Conservation (phyloP, 202 grass and related monocot species). For the Dendrocalamus latiflorus region DNA sequence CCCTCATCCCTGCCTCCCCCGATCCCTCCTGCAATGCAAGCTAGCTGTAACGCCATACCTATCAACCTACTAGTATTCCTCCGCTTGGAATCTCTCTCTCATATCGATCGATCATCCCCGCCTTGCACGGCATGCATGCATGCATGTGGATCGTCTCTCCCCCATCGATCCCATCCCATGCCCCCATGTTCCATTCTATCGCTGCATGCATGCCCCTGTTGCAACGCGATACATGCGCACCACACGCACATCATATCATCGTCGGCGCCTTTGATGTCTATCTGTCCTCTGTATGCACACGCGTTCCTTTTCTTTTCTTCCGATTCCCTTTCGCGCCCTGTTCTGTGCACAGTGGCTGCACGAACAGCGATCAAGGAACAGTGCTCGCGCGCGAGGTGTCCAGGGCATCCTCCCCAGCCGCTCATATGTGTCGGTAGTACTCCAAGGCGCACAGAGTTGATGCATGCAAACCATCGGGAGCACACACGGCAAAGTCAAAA, state of each 20-base stretch:
- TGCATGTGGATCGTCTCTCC: neutral
- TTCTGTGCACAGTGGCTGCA: neutral
- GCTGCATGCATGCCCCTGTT: neutral
- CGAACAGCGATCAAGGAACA: neutral
- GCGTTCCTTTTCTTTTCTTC: neutral
- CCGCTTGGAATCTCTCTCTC: slow-evolving; percentile 6
- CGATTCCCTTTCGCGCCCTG: neutral
- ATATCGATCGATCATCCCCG: neutral
- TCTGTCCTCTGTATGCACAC: neutral
- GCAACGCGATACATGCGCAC: neutral
- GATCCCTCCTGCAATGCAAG: too few species aligned
- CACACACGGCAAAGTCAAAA: slow-evolving; percentile 22
- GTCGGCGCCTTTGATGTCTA: neutral
- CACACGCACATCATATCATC: slow-evolving; percentile 25
- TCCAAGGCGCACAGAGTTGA: neutral
- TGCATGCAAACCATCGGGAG: neutral
- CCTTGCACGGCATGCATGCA: neutral
- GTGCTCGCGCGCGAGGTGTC: neutral
- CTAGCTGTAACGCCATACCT: too few species aligned
- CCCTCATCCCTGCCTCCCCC: too few species aligned
- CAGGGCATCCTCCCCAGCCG: neutral
- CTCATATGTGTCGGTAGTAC: neutral
- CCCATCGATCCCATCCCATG: slow-evolving; percentile 21
- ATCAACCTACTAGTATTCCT: neutral
- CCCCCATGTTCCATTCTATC: neutral